phyloP scores from a whole-genome alignment of 805 yeast species.

The Saccharomycopsis sp. region DNA sequence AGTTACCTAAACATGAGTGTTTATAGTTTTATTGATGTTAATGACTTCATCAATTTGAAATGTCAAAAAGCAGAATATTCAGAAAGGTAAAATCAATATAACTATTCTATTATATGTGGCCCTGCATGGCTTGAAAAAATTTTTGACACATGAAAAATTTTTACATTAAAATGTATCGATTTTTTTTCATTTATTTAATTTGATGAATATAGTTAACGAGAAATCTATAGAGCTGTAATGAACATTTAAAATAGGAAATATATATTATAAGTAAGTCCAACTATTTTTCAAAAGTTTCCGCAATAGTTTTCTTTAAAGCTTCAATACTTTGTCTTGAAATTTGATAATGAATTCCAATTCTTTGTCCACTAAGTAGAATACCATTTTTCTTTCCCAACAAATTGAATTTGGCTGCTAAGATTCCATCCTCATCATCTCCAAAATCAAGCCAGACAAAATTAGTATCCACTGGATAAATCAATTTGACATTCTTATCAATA shows the following conservation, averaged over 20 bases:
- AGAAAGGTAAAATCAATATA: no score
- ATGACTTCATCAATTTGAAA: no score
- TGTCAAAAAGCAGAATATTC: no score
- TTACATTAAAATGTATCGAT: no score
- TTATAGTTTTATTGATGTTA: no score
- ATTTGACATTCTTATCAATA: slow-evolving; percentile 37
- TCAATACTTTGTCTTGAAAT: slow-evolving; percentile 44
- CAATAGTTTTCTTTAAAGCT: slow-evolving; percentile 43
- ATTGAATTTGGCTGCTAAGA: slow-evolving; percentile 37
- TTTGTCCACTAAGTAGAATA: slow-evolving; percentile 46
- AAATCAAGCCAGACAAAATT: slow-evolving; percentile 74
- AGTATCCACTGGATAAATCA: slow-evolving; percentile 72
- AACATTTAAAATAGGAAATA: background rate
- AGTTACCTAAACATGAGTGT: no score
- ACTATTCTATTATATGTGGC: no score
- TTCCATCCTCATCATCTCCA: slow-evolving; percentile 12
- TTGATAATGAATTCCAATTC: slow-evolving; percentile 77
- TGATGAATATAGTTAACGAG: no score
- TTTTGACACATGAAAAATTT: no score
- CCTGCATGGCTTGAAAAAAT: no score
- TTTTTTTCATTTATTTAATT: no score
- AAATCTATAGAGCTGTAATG: background rate
- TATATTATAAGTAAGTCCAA: background rate
- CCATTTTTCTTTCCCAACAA: slow-evolving; percentile 48
- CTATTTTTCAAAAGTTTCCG: slow-evolving; percentile 32